Evolutionary conservation across 257 asterid genomes (phyloP).

Genomic region (Petunia secreta): DNA sequence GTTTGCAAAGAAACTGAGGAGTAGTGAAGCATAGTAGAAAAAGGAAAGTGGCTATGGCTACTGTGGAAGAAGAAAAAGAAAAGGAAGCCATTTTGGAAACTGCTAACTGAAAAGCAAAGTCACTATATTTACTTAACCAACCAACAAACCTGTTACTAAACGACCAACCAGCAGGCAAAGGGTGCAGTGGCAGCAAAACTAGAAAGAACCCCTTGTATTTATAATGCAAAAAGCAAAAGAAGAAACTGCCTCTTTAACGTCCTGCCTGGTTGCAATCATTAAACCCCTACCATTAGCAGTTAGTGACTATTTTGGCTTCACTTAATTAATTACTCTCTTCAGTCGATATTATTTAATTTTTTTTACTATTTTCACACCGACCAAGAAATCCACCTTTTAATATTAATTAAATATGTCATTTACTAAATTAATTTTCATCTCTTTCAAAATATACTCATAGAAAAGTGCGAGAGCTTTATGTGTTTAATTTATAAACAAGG

Average conservation of each 20-base stretch:
- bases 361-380: too few relatives aligned
- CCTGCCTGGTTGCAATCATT: slow-evolving; percentile 35
- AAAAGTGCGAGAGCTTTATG: too few relatives aligned
- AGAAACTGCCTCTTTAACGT: slow-evolving; percentile 37
- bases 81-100: slow-evolving; percentile 48
- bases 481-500: too few relatives aligned
- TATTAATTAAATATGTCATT: too few relatives aligned
- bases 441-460: too few relatives aligned
- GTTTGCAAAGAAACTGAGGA: slow-evolving; percentile 40
- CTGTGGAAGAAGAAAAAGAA: slow-evolving; percentile 25
- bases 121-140: slow-evolving; percentile 10
- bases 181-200: slow-evolving; percentile 14
- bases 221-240: slow-evolving; percentile 40
- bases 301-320: background rate
- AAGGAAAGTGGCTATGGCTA: slow-evolving; percentile 27
- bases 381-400: too few relatives aligned
- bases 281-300: slow-evolving; percentile 19
- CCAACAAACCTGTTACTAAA: slow-evolving; percentile 36
- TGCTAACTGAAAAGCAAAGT: background rate
- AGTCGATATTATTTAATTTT: background rate
- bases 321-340: background rate
- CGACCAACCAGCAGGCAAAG: slow-evolving; percentile 8
- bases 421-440: too few relatives aligned
- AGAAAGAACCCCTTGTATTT: slow-evolving; percentile 43
- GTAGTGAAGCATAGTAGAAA: slow-evolving; percentile 32